These are phyloP conservation scores for Zasmidium citrigriseum DNA, from an alignment of 2,329 filamentous ascomycete species.

Conservation along the genomic window DNA sequence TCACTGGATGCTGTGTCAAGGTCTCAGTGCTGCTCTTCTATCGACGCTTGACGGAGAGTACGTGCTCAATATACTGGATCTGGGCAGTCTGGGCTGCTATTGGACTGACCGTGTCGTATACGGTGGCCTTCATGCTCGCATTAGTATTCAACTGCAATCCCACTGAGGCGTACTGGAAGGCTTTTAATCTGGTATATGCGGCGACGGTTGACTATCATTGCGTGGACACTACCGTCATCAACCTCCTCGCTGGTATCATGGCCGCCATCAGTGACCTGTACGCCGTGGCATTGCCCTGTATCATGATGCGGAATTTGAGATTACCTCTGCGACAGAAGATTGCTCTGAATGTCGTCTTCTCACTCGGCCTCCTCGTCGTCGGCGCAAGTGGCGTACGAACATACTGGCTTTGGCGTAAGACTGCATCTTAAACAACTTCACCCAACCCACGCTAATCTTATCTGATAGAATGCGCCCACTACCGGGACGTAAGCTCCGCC, in stretches of 20 bases:
- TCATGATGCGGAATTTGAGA: conserved; percentile 48
- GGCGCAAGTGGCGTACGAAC: conserved; percentile 36
- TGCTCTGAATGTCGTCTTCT: conserved; percentile 44
- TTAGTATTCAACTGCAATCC: conserved; percentile 43
- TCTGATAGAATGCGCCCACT: conserved; percentile 21
- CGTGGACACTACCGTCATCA: conserved; percentile 40
- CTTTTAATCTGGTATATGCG: conserved; percentile 38
- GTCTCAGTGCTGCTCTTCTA: conserved; percentile 46
- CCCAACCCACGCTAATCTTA: not conserved
- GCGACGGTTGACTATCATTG: conserved; percentile 36
- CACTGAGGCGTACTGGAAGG: conserved; percentile 43
- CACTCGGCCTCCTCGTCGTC: conserved; percentile 31
- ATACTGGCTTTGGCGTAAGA: conserved; percentile 32
- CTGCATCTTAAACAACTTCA: not conserved
- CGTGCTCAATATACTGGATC: conserved; percentile 38
- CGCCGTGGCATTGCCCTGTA: conserved; percentile 43
- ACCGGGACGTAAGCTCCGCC: conserved; percentile 44
- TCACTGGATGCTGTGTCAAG: conserved; percentile 37
- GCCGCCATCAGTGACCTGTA: conserved; percentile 44
- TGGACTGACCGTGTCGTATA: conserved; percentile 40
- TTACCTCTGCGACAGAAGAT: conserved; percentile 47
- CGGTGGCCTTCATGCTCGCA: conserved; percentile 37
- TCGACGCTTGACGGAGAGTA: conserved; percentile 40
- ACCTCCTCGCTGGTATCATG: conserved; percentile 41
- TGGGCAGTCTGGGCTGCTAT: conserved; percentile 42